phyloP scores from a whole-genome alignment of 2,329 filamentous ascomycete species.

The Ophiostoma sp. region DNA sequence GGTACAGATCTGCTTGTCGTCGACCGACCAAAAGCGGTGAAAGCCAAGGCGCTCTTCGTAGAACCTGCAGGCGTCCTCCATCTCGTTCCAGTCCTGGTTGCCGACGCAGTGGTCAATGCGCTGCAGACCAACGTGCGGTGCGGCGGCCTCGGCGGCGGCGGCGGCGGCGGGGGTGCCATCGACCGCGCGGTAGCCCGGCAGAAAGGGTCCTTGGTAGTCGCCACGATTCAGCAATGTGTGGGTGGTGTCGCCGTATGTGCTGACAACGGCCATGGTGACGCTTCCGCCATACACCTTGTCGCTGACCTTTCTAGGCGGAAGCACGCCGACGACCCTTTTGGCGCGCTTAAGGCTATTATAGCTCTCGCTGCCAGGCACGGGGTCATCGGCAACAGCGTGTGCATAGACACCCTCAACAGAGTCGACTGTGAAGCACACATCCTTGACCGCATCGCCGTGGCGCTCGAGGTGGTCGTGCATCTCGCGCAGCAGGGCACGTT shows the following conservation, averaged over 20 bases:
- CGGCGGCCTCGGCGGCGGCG: background rate
- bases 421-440: conserved; percentile 93
- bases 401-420: conserved; percentile 74
- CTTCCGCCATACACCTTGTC: conserved; percentile 63
- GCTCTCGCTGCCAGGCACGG: conserved; percentile 30
- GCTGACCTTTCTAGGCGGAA: conserved; percentile 49
- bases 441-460: conserved; percentile 91
- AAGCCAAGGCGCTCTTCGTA: conserved; percentile 88
- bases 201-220: conserved; percentile 68
- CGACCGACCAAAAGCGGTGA: conserved; percentile 96
- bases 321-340: conserved; percentile 43
- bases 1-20: conserved; percentile 87
- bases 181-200: conserved; percentile 71
- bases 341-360: background rate
- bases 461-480: conserved; percentile 78
- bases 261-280: conserved; percentile 71
- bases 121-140: conserved; percentile 59
- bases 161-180: conserved; percentile 43
- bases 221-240: conserved; percentile 79
- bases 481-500: conserved; percentile 61
- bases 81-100: conserved; percentile 93
- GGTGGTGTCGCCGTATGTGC: conserved; percentile 91
- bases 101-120: conserved; percentile 95
- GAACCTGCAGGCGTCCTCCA: conserved; percentile 61
- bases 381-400: conserved; percentile 62